phyloP scores from a whole-genome alignment of 495 filamentous ascomycete species.

The Staphylotrichum longicolle region DNA sequence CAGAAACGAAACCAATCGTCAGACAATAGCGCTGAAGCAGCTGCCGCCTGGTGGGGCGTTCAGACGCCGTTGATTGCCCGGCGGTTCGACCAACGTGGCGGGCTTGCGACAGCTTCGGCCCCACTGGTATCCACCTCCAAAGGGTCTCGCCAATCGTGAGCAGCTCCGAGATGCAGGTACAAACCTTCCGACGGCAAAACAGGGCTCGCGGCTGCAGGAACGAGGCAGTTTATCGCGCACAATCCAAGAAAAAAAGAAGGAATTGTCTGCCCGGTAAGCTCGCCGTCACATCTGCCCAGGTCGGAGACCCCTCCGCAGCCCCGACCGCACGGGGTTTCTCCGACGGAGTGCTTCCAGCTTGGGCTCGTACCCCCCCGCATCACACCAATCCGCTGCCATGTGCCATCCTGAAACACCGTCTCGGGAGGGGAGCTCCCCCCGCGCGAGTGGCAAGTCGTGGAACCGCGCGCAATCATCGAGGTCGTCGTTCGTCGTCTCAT shows the following conservation, averaged over 20 bases:
- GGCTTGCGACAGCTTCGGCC: conserved; percentile 1
- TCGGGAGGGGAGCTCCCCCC: not conserved
- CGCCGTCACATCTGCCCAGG: not conserved
- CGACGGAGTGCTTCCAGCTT: not conserved
- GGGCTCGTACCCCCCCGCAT: not conserved
- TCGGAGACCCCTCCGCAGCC: conserved; percentile 3
- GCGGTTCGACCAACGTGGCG: conserved; percentile 12
- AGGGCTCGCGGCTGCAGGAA: conserved; percentile 18
- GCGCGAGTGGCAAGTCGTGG: not conserved
- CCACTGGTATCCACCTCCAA: conserved; percentile 10
- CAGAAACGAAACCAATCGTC: conserved; percentile 10
- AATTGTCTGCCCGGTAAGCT: not conserved
- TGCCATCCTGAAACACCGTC: conserved; percentile 10
- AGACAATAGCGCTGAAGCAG: conserved; percentile 12
- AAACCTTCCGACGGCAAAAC: conserved; percentile 5
- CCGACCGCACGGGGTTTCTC: not conserved
- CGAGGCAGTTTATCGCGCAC: conserved; percentile 14
- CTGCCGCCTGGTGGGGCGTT: conserved; percentile 12
- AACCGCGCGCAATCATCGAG: not conserved
- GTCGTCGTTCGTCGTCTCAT: not conserved
- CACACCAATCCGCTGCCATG: conserved; percentile 12
- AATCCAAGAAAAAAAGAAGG: not conserved
- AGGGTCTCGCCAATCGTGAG: conserved; percentile 15
- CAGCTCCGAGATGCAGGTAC: conserved; percentile 22
- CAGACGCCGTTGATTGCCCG: conserved; percentile 7